Conservation (phyloP, 257 asterid genomes). For the Plantago elongata region DNA sequence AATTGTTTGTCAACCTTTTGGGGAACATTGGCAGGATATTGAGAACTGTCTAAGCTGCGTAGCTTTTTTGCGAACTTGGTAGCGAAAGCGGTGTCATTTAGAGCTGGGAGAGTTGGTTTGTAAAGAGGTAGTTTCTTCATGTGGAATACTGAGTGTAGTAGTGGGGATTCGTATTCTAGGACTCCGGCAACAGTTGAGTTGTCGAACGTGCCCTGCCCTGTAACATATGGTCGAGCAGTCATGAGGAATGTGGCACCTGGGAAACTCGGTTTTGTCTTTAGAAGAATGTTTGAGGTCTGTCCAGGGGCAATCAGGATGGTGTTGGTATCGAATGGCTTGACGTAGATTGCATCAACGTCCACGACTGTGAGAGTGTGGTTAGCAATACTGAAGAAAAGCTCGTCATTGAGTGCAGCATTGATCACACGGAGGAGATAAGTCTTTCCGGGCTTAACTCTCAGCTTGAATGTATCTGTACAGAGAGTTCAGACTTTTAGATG, state of each 20-base stretch:
- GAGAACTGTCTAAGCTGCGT: conserved; percentile 39
- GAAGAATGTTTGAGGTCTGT: conserved; percentile 51
- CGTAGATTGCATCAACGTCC: conserved; percentile 47
- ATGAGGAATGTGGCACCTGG: conserved; percentile 47
- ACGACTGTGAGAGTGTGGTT: conserved; percentile 45
- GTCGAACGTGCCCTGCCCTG: conserved; percentile 53
- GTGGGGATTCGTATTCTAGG: conserved; percentile 34
- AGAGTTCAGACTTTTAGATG: too few species aligned
- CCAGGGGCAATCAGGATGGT: conserved; percentile 51
- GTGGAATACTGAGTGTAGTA: conserved; percentile 16
- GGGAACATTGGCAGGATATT: conserved; percentile 59
- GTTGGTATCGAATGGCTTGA: conserved; percentile 41
- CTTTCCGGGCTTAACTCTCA: conserved; percentile 52
- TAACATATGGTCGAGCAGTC: conserved; percentile 48
- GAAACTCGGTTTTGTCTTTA: conserved; percentile 31
- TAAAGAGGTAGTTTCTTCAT: conserved; percentile 32
- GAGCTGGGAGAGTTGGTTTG: conserved; percentile 38
- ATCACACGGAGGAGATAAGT: conserved; percentile 57
- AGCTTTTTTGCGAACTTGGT: conserved; percentile 32
- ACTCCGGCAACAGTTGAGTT: conserved; percentile 54
- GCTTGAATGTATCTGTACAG: conserved; percentile 41
- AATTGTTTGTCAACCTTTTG: conserved; percentile 30
- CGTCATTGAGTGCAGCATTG: conserved; percentile 65
- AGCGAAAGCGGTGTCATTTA: conserved; percentile 47
- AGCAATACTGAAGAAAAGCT: conserved; percentile 53